A percentile compares a stretch with the other conserved stretches of the same genome.
These are phyloP conservation scores for Fusarium azukiicola DNA, from an alignment of 2,329 filamentous ascomycete genomes.

Conservation along the genomic window DNA sequence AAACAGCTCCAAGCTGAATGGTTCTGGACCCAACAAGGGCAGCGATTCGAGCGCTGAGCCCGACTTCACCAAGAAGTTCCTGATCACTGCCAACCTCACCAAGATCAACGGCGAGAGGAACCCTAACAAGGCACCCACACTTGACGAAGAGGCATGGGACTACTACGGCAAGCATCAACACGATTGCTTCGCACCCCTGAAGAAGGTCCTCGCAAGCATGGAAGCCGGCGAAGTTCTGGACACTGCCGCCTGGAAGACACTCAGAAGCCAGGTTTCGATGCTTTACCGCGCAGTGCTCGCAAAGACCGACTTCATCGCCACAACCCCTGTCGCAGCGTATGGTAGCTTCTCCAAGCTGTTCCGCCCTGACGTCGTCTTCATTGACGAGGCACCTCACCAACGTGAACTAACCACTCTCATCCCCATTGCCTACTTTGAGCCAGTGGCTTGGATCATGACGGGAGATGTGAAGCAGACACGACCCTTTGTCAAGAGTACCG, in stretches of 20 bases:
- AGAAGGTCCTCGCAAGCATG: conserved; percentile 61
- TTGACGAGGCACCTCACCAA: conserved; percentile 83
- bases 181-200: conserved; percentile 59
- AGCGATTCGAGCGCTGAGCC: conserved; percentile 26
- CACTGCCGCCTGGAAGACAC: conserved; percentile 54
- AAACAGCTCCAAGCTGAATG: conserved; percentile 57
- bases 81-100: conserved; percentile 53
- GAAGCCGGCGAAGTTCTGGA: conserved; percentile 52
- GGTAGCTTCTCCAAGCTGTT: conserved; percentile 74
- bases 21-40: conserved; percentile 10
- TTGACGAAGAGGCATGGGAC: conserved; percentile 69
- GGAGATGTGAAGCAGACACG: conserved; percentile 70
- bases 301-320: conserved; percentile 68
- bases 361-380: conserved; percentile 91
- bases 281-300: conserved; percentile 65
- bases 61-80: conserved; percentile 63
- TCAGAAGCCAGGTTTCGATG: conserved; percentile 57
- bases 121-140: conserved; percentile 59
- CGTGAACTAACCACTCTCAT: conserved; percentile 70
- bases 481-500: conserved; percentile 63
- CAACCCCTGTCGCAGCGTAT: conserved; percentile 68
- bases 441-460: conserved; percentile 68
- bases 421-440: conserved; percentile 66
- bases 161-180: conserved; percentile 60
- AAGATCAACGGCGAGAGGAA: conserved; percentile 37